Conservation (phyloP, 2,329 filamentous ascomycete genomes). For the Dactylellina cionopaga region DNA sequence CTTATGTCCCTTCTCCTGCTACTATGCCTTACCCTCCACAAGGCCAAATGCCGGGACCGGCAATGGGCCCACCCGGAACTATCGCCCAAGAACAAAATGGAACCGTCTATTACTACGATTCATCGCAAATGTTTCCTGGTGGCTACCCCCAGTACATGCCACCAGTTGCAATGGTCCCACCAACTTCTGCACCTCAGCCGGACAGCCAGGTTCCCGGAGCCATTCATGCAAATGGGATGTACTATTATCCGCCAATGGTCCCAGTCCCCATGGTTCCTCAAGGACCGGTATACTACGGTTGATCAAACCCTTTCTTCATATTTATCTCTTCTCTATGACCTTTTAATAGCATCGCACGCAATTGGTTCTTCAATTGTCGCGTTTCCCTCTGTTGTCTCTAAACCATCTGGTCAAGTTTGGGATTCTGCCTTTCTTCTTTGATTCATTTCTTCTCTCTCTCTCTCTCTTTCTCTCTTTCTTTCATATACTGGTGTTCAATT, state of each 20-base stretch:
- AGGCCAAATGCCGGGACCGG: slow-evolving; percentile 60
- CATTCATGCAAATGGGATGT: slow-evolving; percentile 63
- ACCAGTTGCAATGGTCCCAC: slow-evolving; percentile 70
- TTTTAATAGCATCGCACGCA: slow-evolving; percentile 30
- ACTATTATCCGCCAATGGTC: slow-evolving; percentile 72
- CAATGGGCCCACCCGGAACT: slow-evolving; percentile 56
- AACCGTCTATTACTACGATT: slow-evolving; percentile 94
- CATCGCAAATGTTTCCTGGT: slow-evolving; percentile 74
- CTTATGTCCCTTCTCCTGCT: slow-evolving; percentile 57
- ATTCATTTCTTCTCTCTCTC: slow-evolving; percentile 4
- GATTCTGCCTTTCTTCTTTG: slow-evolving; percentile 28
- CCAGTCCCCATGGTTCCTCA: slow-evolving; percentile 69
- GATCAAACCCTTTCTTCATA: neutral
- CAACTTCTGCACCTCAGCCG: slow-evolving; percentile 68
- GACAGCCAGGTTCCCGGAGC: slow-evolving; percentile 54
- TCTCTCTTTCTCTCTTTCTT: slow-evolving; percentile 15
- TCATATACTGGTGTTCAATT: slow-evolving; percentile 46
- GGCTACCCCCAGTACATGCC: slow-evolving; percentile 66
- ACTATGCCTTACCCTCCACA: slow-evolving; percentile 58
- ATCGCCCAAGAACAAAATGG: slow-evolving; percentile 91
- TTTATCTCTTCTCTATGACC: slow-evolving; percentile 11
- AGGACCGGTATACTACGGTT: slow-evolving; percentile 66
- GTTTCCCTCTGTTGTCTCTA: slow-evolving; percentile 7
- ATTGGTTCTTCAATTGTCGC: slow-evolving; percentile 8
- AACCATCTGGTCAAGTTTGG: slow-evolving; percentile 16